Percentiles rank a stretch among this genome's conserved stretches.
These are phyloP conservation scores for Suhomyces chickasaworum DNA, from an alignment of 1,139 yeast genomes.

Conservation along the genomic window DNA sequence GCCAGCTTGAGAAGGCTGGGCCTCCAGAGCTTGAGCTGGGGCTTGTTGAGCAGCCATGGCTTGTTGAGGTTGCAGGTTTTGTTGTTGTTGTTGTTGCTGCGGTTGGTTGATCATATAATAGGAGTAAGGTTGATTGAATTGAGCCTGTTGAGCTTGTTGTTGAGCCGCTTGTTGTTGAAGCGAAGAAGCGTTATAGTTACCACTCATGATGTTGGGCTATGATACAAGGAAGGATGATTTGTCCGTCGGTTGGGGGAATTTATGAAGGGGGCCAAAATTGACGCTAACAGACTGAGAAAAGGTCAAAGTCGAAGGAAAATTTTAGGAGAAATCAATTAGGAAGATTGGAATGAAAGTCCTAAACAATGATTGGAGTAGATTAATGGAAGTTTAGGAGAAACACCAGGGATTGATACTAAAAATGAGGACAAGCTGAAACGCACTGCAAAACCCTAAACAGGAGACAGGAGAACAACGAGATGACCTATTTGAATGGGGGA, in stretches of 20 bases:
- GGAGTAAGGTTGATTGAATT: slow-evolving; percentile 24
- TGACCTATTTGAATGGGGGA: slow-evolving; percentile 1
- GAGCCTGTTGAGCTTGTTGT: slow-evolving; percentile 16
- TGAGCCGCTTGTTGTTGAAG: slow-evolving; percentile 12
- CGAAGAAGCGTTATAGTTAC: slow-evolving; percentile 17
- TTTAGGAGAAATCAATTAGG: neutral
- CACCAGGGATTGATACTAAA: slow-evolving; percentile 3
- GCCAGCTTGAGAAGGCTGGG: slow-evolving; percentile 5
- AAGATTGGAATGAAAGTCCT: neutral
- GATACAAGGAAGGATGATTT: slow-evolving; percentile 1
- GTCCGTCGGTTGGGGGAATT: neutral
- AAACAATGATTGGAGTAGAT: neutral
- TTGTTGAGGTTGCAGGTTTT: slow-evolving; percentile 15
- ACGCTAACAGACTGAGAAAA: neutral
- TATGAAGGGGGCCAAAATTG: neutral
- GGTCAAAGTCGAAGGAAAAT: neutral
- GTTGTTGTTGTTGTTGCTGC: slow-evolving; percentile 13
- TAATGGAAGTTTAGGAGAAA: neutral
- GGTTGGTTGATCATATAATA: slow-evolving; percentile 25
- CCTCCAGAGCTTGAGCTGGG: neutral
- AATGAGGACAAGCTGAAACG: slow-evolving; percentile 3
- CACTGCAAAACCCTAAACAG: slow-evolving; percentile 6
- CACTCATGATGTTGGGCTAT: slow-evolving; percentile 15
- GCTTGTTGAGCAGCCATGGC: slow-evolving; percentile 13
- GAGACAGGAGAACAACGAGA: neutral